Evolutionary conservation across 148 eudicot genomes (phyloP).

Genomic region (Oxyria digyna): DNA sequence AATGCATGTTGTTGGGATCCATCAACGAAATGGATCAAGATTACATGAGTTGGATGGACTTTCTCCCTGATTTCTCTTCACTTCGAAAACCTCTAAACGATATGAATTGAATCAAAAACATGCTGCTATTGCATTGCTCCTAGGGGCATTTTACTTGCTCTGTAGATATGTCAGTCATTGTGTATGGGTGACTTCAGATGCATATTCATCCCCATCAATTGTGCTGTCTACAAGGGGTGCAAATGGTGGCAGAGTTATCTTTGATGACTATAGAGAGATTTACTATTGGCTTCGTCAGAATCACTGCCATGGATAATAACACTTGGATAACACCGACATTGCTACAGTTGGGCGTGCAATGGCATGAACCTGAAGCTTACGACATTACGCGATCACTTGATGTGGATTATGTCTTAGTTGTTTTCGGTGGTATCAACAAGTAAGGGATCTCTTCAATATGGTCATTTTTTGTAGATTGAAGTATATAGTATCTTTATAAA

Average conservation of each 20-base stretch:
- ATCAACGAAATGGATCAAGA: too few relatives aligned
- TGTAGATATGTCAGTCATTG: slow-evolving; percentile 89
- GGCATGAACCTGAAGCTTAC: slow-evolving; percentile 95
- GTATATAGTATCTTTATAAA: background rate
- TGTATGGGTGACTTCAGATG: slow-evolving; percentile 98
- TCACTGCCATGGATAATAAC: slow-evolving; percentile 96
- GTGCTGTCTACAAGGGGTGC: slow-evolving; percentile 96
- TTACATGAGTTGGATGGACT: too few relatives aligned
- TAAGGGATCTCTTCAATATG: slow-evolving; percentile 21
- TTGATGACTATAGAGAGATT: slow-evolving; percentile 98
- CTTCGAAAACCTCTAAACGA: too few relatives aligned
- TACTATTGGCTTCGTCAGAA: slow-evolving; percentile 96
- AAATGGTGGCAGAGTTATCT: slow-evolving; percentile 76
- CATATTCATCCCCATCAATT: slow-evolving; percentile 96
- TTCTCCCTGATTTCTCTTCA: too few relatives aligned
- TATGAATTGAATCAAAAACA: too few relatives aligned
- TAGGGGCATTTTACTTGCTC: slow-evolving; percentile 85
- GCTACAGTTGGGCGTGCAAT: slow-evolving; percentile 98
- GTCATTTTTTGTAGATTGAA: background rate
- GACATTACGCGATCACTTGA: slow-evolving; percentile 94
- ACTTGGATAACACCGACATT: slow-evolving; percentile 98
- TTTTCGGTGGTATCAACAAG: slow-evolving; percentile 99
- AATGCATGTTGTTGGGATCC: too few relatives aligned
- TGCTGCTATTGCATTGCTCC: slow-evolving; percentile 71
- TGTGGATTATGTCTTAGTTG: slow-evolving; percentile 92